Percentiles rank a stretch among this genome's conserved stretches.
Evolutionary conservation across 2,329 filamentous ascomycete species (phyloP).

Genomic region (Sclerotinia glacialis): DNA sequence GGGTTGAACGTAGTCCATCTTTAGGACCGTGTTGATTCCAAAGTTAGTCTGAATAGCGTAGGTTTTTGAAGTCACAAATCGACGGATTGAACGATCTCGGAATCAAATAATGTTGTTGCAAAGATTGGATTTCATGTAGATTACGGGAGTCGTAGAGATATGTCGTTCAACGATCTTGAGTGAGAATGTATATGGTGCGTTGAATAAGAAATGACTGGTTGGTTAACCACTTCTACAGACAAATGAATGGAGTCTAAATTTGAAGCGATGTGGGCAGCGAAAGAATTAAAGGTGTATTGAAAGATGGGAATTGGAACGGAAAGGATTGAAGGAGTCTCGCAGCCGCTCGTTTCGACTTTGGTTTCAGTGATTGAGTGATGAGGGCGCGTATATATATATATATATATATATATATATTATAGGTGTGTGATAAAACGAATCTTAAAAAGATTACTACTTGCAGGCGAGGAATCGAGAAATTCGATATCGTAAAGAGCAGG

Average conservation of each 20-base stretch:
- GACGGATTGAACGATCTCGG: background rate
- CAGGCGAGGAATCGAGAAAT: slow-evolving; percentile 24
- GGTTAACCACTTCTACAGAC: slow-evolving; percentile 10
- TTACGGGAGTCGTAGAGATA: background rate
- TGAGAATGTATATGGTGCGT: background rate
- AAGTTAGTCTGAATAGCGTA: background rate
- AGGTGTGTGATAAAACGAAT: slow-evolving; percentile 20
- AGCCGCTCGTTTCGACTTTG: slow-evolving; percentile 22
- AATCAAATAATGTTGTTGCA: background rate
- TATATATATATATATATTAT: slow-evolving; percentile 23
- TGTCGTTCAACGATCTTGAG: slow-evolving; percentile 14
- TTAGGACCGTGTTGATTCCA: slow-evolving; percentile 17
- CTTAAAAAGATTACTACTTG: slow-evolving; percentile 13
- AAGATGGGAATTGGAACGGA: slow-evolving; percentile 6
- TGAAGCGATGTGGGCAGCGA: background rate
- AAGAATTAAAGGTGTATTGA: slow-evolving; percentile 15
- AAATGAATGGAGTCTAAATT: slow-evolving; percentile 25
- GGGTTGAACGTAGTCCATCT: slow-evolving; percentile 36
- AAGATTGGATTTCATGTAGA: background rate
- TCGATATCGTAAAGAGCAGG: slow-evolving; percentile 23
- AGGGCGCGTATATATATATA: slow-evolving; percentile 24
- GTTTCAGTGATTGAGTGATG: slow-evolving; percentile 18
- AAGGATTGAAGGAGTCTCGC: slow-evolving; percentile 13
- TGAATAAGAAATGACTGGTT: slow-evolving; percentile 11
- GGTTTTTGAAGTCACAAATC: background rate